These are phyloP conservation scores for Tetrahymena borealis DNA, from an alignment of 73 alveolate species.

Conservation along the genomic window DNA sequence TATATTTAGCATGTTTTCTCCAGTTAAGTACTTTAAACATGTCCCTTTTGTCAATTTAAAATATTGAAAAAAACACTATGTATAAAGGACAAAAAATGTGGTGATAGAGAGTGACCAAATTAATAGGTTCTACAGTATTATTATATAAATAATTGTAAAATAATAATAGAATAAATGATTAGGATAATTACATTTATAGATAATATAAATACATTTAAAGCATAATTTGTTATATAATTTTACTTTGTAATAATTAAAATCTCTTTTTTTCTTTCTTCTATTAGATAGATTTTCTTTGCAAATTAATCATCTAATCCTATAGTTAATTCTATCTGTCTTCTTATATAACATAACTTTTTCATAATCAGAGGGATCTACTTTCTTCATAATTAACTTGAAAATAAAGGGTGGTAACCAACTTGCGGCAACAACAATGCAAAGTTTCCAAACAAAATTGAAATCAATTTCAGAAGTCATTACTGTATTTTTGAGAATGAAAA, in stretches of 20 bases:
- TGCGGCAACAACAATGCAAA: background rate
- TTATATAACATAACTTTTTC: constrained; percentile 38
- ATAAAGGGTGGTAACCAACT: constrained; percentile 34
- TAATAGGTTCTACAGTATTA: too few relatives aligned
- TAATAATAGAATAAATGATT: too few relatives aligned
- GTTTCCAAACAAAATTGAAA: constrained; percentile 20
- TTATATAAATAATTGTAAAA: too few relatives aligned
- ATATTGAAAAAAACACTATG: too few relatives aligned
- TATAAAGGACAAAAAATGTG: too few relatives aligned
- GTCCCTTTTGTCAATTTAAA: too few relatives aligned
- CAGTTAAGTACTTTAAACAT: too few relatives aligned
- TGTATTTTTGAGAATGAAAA: background rate
- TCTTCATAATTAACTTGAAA: constrained; percentile 5
- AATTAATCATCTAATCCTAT: background rate
- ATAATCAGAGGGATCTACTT: constrained; percentile 41
- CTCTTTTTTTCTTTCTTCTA: too few relatives aligned
- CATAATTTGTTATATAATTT: background rate
- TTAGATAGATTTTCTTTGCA: too few relatives aligned
- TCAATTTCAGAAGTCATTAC: constrained; percentile 7
- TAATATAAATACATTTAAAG: background rate
- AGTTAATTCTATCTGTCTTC: constrained; percentile 9
- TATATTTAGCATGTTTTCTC: too few relatives aligned
- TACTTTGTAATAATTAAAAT: background rate
- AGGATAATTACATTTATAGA: too few relatives aligned
- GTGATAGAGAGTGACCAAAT: too few relatives aligned